Percentiles rank a stretch among this genome's conserved stretches.
Evolutionary conservation across 345 rosid genomes (phyloP).

Genomic region (Geranium rotundifolium): DNA sequence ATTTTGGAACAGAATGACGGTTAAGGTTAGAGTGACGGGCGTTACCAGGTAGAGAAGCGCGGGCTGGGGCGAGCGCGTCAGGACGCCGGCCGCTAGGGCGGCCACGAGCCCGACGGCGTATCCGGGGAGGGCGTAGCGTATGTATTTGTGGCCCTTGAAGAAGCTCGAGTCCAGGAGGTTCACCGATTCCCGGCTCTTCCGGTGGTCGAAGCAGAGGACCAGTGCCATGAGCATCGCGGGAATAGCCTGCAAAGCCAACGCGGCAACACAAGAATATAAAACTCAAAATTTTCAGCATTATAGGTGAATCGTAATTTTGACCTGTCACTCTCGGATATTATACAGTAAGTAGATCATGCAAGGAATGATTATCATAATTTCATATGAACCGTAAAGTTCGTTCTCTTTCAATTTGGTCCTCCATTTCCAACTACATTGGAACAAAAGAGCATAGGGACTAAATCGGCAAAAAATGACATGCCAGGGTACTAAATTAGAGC

Average conservation of each 20-base stretch:
- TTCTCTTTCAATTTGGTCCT: too few relatives aligned
- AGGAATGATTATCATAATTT: too few relatives aligned
- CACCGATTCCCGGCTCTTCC: conserved; percentile 72
- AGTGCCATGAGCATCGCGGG: conserved; percentile 92
- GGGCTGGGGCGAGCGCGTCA: conserved; percentile 82
- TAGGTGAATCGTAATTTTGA: too few relatives aligned
- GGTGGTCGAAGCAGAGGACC: conserved; percentile 77
- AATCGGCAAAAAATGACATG: too few relatives aligned
- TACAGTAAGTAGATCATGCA: too few relatives aligned
- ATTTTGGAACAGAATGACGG: background rate
- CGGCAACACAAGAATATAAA: background rate
- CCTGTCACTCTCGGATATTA: too few relatives aligned
- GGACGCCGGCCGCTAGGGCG: conserved; percentile 76
- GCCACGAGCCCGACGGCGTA: conserved; percentile 68
- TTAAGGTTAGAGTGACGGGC: conserved; percentile 1
- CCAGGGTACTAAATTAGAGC: too few relatives aligned
- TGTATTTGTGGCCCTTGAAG: conserved; percentile 74
- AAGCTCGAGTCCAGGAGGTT: conserved; percentile 49
- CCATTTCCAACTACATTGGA: too few relatives aligned
- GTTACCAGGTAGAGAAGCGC: conserved; percentile 91
- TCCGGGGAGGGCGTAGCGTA: conserved; percentile 87
- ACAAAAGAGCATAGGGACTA: too few relatives aligned
- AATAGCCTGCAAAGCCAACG: conserved; percentile 54
- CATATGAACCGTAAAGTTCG: too few relatives aligned
- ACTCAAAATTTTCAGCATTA: too few relatives aligned